Conservation (phyloP, 2,329 filamentous ascomycete genomes). For the Aquanectria penicillioides region DNA sequence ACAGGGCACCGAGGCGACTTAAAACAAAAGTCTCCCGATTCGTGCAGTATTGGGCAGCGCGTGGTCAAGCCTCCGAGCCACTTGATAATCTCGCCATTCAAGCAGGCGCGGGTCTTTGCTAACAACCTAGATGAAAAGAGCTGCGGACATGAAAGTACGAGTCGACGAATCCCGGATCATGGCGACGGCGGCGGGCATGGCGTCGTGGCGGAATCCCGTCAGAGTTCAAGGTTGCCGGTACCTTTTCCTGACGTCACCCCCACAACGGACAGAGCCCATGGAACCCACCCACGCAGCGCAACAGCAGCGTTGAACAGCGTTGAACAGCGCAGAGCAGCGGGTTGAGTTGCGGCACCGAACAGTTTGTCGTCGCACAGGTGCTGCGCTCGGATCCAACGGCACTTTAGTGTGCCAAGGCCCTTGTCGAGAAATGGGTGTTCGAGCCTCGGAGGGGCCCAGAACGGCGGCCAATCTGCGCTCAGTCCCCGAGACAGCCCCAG, state of each 20-base stretch:
- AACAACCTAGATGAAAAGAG: too few species aligned
- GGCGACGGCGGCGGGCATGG: too few species aligned
- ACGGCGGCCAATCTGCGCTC: constrained; percentile 9
- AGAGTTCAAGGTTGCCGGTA: neutral
- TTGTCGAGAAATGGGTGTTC: neutral
- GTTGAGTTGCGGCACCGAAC: too few species aligned
- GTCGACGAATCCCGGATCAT: too few species aligned
- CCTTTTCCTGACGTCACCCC: constrained; percentile 36
- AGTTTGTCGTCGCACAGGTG: neutral
- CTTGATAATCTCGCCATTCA: constrained; percentile 21
- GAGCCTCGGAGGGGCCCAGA: constrained; percentile 2
- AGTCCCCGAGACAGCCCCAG: neutral
- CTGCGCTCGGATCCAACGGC: constrained; percentile 21
- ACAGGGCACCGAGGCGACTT: too few species aligned
- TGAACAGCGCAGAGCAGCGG: too few species aligned
- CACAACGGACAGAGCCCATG: neutral
- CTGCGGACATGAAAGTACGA: too few species aligned
- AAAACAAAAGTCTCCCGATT: too few species aligned
- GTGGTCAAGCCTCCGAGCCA: constrained; percentile 18
- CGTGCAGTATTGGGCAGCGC: too few species aligned
- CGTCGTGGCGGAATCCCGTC: constrained; percentile 3
- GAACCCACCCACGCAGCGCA: neutral
- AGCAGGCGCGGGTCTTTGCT: constrained; percentile 6
- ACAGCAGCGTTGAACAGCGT: too few species aligned
- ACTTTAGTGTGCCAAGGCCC: constrained; percentile 20